Conservation (phyloP, 2,329 filamentous ascomycete genomes). For the Diatrype stigma region DNA sequence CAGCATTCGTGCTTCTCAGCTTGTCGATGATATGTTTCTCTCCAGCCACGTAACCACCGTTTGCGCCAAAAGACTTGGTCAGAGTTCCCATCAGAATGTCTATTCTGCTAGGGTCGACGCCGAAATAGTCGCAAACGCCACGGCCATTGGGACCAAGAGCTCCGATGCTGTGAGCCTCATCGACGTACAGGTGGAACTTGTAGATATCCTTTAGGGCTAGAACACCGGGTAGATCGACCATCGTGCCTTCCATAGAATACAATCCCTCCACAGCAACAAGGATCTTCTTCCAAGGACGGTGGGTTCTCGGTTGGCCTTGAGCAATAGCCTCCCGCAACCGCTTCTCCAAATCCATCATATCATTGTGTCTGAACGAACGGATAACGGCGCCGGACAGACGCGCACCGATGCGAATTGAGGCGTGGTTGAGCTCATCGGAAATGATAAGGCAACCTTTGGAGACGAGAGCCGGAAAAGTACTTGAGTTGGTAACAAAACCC, state of each 20-base stretch:
- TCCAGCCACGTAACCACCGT: conserved; percentile 90
- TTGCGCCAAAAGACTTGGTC: conserved; percentile 97
- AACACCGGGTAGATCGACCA: conserved; percentile 93
- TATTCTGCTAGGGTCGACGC: conserved; percentile 79
- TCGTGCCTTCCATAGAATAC: conserved; percentile 99
- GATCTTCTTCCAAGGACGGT: conserved; percentile 99
- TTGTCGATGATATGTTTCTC: conserved; percentile 92
- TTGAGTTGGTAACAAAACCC: conserved; percentile 96
- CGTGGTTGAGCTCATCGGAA: conserved; percentile 96
- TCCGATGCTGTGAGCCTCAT: conserved; percentile 94
- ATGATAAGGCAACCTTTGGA: conserved; percentile 92
- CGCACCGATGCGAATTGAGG: conserved; percentile 92
- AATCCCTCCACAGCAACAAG: conserved; percentile 92
- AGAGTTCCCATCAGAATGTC: conserved; percentile 98
- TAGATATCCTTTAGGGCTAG: conserved; percentile 87
- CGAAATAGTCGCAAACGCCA: conserved; percentile 97
- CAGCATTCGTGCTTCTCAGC: conserved; percentile 79
- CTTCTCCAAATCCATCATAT: conserved; percentile 82
- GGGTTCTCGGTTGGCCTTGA: conserved; percentile 95
- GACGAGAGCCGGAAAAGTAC: conserved; percentile 85
- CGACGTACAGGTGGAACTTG: conserved; percentile 93
- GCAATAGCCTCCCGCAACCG: conserved; percentile 88
- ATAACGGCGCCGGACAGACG: conserved; percentile 94
- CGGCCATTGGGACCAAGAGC: conserved; percentile 83
- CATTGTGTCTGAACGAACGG: conserved; percentile 95